These are phyloP conservation scores for Dactylella cylindrospora DNA, from an alignment of 2,329 filamentous ascomycete species.

Conservation along the genomic window DNA sequence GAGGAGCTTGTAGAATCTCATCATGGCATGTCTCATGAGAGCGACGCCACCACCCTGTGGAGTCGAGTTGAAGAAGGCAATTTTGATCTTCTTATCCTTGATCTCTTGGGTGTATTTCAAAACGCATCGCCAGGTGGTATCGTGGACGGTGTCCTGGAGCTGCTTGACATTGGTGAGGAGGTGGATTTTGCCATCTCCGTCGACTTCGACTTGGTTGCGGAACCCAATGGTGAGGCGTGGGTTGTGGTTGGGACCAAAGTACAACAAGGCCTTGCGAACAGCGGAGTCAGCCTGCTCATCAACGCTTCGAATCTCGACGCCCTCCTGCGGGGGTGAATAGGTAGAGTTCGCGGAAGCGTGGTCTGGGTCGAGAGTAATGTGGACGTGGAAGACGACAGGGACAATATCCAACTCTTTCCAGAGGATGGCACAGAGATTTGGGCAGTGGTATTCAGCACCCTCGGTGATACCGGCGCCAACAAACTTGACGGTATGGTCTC, in stretches of 20 bases:
- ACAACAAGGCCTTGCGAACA: constrained; percentile 76
- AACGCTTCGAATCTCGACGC: constrained; percentile 52
- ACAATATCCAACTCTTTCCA: constrained; percentile 78
- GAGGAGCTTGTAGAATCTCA: constrained; percentile 68
- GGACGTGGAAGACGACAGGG: constrained; percentile 63
- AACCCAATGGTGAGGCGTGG: constrained; percentile 68
- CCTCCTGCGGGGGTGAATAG: constrained; percentile 54
- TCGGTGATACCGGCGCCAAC: constrained; percentile 70
- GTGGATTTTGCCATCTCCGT: constrained; percentile 65
- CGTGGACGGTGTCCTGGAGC: constrained; percentile 64
- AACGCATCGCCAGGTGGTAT: constrained; percentile 66
- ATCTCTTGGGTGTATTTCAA: constrained; percentile 65
- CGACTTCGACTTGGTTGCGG: constrained; percentile 69
- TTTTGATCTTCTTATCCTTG: constrained; percentile 64
- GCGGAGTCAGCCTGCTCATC: constrained; percentile 82
- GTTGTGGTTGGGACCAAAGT: constrained; percentile 71
- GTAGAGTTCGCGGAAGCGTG: constrained; percentile 35
- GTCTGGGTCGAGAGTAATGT: constrained; percentile 38
- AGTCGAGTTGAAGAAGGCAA: constrained; percentile 78
- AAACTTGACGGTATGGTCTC: constrained; percentile 70
- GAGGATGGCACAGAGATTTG: constrained; percentile 67
- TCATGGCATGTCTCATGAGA: constrained; percentile 76
- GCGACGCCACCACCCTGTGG: constrained; percentile 82
- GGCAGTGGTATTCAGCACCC: constrained; percentile 63
- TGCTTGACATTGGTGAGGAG: constrained; percentile 59